Evolutionary conservation across 306 rosid genomes (phyloP), one percentile per base, ranked within the genome.

Genomic region (Hylodesmum podocarpum): DNA sequence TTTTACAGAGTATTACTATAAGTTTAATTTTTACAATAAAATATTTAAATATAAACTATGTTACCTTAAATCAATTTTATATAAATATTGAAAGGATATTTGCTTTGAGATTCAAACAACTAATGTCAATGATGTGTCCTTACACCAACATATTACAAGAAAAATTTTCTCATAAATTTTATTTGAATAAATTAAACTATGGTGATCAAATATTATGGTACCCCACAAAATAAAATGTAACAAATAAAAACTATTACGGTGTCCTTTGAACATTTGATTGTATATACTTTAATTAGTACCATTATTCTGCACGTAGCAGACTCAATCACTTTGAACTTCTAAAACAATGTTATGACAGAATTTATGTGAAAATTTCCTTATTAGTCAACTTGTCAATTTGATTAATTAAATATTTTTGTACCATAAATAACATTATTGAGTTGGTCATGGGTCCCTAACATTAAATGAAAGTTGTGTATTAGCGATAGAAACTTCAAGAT

Each of bases 401-500:
- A 57, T 72, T 54, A 58, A 11, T 29, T 59, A 49, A 29, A 41
- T 29, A 19, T 73, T 2, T 6, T 44, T 54, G 24, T 0, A 3
- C 8, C 3, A 51, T 9, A 18, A 47, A 29, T 25, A 55, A 39
- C n/a, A 16, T 73, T 5, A 73, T 73, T 43, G 59, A 61, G 78
- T 58, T 41, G 70, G 78, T 73, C 11, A 43, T 36, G n/a, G 55
- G 34, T 73, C 58, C n/a, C 19, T 59, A 4, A 4, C 70, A 29
- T 59, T 73, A 41, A 22, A 27, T 25, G 22, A 28, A 47, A 57
- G 31, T 40, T 16, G 44, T 11, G 31, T 27, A n/a, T 53, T 50
- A 25, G 6, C 28, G 25, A 14, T 7, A 37, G 6, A 1, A 18
- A 16, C 19, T 29, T 12, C 6, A 29, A 28, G 19, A 0, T 61